Evolutionary conservation across 345 rosid species (phyloP), one percentile per base, ranked within the genome.

Genomic region (Capsella bursapastoris): DNA sequence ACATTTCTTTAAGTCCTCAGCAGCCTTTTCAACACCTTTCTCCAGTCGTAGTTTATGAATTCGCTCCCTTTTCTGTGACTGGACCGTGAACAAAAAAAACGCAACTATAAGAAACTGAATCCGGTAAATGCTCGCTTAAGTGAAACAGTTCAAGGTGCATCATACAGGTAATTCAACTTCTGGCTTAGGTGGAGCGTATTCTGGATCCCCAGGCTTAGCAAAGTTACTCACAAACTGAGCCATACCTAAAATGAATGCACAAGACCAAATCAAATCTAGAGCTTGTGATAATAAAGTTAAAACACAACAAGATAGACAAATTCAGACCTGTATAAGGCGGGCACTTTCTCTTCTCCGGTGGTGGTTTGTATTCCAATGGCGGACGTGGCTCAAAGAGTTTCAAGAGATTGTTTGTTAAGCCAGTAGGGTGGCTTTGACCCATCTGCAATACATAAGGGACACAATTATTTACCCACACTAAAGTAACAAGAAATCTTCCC

Each of bases 341-440:
- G 72, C 96, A 91, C 82, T 89, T 93, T 73, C 97, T 85, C 82
- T 89, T 93, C 93, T 93, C 96, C 0, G 87, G 96, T 14, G 96
- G 96, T 0, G 96, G 91, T 69, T 88, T 91, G 76, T 66, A 93
- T 52, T 91, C 96, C 73, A 91, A 83, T 0, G 97, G 96, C 49
- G 87, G 90, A 12, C 97, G 89, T 71, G 98, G 89, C 86, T 93
- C 97, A 77, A 93, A 89, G 6, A 93, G 91, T 79, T 89, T 93
- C 88, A 93, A 73, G 18, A 91, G 91, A 66, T 87, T 91, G 34
- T 83, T 56, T 53, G 98, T 93, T 75, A 93, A 83, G 50, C 97
- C 98, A 28, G 97, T 89, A 6, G 97, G 98, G 70, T 93, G 98
- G 75, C 92, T 89, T 71, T 89, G 96, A 60, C 97, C 97, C 83